Evolutionary conservation across 148 eudicot genomes (phyloP), one percentile per base, ranked within the genome.

Genomic region (Amaranthus palmeri): DNA sequence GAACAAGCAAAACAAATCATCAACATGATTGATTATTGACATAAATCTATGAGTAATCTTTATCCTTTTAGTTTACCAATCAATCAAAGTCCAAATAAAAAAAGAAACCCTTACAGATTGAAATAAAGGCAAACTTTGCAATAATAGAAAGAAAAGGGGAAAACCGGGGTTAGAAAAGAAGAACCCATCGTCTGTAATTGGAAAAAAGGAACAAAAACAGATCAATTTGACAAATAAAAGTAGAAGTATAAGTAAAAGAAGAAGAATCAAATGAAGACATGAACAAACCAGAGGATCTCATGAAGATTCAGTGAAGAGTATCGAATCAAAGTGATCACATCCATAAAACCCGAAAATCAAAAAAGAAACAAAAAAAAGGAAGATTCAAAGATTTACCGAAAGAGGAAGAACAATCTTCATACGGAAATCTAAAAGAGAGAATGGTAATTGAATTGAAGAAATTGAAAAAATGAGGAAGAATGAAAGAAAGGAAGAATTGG

Each of bases 241-340:
- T 52, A 15, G 62, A 65, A n/a, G 73, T 61, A 46, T 62, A 76
- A 70, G 56, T 14, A 44, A 44, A 44, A 42, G 49, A 72, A 17
- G 43, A 41, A 13, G 43, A 41, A 73, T 79, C 78, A 82, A 82
- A 79, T 82, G 83, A 82, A 82, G 80, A 79, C 85, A 79, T 82
- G 85, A 76, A 82, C 80, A 67, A 82, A 79, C 80, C 85, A 82
- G 15, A 79, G 85, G 72, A 82, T 82, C 51, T 82, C 85, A 67
- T 82, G 80, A 76, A 82, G 85, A 79, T 82, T 82, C 76, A 67
- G 72, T 41, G 82, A 82, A 2, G 85, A 76, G 54, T 76, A 79
- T 68, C 85, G 80, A 73, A 79, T 65, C 80, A 79, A 60, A 72
- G 67, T 52, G 69, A 82, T 76, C 74, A 82, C 77, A 82, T 82